Evolutionary conservation across 805 yeast species (phyloP).

Genomic region (Candida koratica): DNA sequence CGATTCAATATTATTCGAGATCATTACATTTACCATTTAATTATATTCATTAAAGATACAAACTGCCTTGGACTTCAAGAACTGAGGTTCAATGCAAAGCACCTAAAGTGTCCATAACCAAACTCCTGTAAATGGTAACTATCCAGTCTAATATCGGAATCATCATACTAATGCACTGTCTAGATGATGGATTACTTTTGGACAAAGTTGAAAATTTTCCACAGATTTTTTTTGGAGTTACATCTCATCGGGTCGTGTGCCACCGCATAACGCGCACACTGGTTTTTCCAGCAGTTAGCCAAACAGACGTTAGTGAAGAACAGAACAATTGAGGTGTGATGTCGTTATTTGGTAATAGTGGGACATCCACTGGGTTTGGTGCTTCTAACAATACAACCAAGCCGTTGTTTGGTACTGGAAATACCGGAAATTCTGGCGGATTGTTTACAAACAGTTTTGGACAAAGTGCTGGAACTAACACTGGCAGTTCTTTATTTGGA

Average conservation of each 20-base stretch:
- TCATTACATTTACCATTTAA: background rate
- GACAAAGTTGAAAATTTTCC: constrained; percentile 46
- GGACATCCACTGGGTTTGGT: constrained; percentile 4
- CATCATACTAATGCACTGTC: constrained; percentile 56
- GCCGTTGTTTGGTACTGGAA: no score
- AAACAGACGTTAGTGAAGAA: background rate
- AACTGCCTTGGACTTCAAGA: constrained; percentile 20
- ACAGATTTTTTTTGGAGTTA: constrained; percentile 4
- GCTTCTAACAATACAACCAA: background rate
- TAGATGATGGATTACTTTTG: constrained; percentile 63
- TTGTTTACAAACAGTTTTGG: no score
- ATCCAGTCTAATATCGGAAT: constrained; percentile 10
- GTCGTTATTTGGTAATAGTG: constrained; percentile 14
- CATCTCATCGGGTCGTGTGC: constrained; percentile 8
- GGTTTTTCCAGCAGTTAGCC: constrained; percentile 4
- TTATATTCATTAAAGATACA: background rate
- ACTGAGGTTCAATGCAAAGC: constrained; percentile 22
- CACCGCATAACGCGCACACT: constrained; percentile 2
- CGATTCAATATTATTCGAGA: background rate
- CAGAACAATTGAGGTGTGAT: constrained; percentile 3
- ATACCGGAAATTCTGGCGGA: no score
- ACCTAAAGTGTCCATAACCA: background rate
- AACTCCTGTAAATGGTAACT: background rate
- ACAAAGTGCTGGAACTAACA: no score
- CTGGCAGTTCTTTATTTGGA: no score